Conservation (phyloP, 176 grass and related monocot genomes). For the Eragrostis curvula region DNA sequence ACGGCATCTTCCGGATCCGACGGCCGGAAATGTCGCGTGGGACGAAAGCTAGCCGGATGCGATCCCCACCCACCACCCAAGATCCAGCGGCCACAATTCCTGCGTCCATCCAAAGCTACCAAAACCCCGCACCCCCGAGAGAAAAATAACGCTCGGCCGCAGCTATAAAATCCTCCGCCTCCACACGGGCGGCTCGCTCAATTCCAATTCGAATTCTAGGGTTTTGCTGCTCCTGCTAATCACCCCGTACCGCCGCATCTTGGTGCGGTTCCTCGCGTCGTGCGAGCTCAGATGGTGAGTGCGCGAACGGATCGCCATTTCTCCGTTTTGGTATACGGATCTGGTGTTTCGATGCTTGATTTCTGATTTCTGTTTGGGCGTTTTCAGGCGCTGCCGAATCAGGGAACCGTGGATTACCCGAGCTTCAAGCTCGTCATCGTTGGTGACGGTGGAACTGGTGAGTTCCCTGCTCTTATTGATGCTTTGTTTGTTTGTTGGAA, state of each 20-base stretch:
- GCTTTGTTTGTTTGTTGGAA: not conserved
- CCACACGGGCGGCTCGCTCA: constrained; percentile 39
- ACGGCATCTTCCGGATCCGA: constrained; percentile 36
- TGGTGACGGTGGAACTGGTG: constrained; percentile 89
- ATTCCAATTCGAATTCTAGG: constrained; percentile 54
- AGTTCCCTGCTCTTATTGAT: not conserved
- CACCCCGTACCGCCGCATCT: constrained; percentile 2
- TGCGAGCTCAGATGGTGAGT: constrained; percentile 39
- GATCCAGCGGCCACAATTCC: constrained; percentile 63
- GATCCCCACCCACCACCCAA: constrained; percentile 30
- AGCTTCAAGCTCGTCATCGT: constrained; percentile 94
- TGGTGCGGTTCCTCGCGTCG: not conserved
- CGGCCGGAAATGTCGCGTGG: constrained; percentile 55
- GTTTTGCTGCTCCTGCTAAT: constrained; percentile 26
- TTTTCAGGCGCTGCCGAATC: constrained; percentile 75
- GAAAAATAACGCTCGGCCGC: constrained; percentile 18
- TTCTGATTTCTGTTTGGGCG: not conserved
- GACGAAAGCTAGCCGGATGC: constrained; percentile 50
- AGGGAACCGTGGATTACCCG: constrained; percentile 83
- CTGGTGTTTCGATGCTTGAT: constrained; percentile 11
- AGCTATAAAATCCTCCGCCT: constrained; percentile 52
- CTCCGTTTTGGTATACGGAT: not conserved
- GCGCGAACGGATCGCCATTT: not conserved
- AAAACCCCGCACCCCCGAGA: constrained; percentile 7
- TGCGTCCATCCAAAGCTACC: constrained; percentile 70